Conservation (phyloP, 1,284 basidiomycete genomes). For the Tetrapyrgos nigripes region DNA sequence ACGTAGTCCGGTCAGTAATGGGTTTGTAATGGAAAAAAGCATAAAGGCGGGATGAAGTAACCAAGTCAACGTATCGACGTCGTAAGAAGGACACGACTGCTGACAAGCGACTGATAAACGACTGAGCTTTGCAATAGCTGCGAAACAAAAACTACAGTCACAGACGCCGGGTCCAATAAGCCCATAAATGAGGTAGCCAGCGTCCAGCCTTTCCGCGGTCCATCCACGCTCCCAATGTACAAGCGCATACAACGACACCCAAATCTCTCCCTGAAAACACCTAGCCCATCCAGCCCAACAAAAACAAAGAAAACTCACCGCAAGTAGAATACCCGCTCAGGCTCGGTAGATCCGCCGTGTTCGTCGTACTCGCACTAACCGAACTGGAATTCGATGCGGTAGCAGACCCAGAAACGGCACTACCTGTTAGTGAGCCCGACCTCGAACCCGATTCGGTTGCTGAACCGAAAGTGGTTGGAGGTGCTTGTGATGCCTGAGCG, state of each 20-base stretch:
- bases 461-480: slow-evolving; percentile 9
- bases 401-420: slow-evolving; percentile 4
- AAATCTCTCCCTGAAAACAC: background rate
- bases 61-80: no score
- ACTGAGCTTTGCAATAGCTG: no score
- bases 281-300: background rate
- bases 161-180: no score
- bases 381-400: background rate
- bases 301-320: slow-evolving; percentile 27
- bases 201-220: no score
- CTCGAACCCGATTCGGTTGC: background rate
- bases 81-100: no score
- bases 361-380: slow-evolving; percentile 13
- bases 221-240: no score
- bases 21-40: no score
- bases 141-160: no score
- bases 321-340: slow-evolving; percentile 38
- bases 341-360: slow-evolving; percentile 33
- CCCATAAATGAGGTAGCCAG: no score
- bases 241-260: background rate
- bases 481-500: slow-evolving; percentile 15
- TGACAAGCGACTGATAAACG: no score
- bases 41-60: no score
- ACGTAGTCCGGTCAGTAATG: background rate
- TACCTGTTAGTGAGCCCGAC: slow-evolving; percentile 9